Percentiles rank a stretch among this genome's conserved stretches.
phyloP scores from a whole-genome alignment of 108 stramenopile species.

The Cyclotella distinguenda region DNA sequence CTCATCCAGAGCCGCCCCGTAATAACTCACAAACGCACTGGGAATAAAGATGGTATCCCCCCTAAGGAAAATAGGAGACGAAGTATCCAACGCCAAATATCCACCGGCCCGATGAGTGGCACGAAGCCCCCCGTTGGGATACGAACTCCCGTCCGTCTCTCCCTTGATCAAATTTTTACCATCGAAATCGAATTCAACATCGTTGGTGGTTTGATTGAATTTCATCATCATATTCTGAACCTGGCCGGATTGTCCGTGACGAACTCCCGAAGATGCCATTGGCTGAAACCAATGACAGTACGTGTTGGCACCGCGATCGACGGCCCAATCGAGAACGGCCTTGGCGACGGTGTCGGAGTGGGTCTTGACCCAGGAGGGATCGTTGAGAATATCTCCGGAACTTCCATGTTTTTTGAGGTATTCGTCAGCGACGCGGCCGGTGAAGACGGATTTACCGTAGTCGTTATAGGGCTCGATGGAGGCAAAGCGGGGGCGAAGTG shows the following conservation, averaged over 20 bases:
- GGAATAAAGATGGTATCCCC: slow-evolving; percentile 96
- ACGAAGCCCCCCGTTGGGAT: slow-evolving; percentile 94
- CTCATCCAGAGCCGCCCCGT: slow-evolving; percentile 94
- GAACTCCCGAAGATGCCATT: slow-evolving; percentile 86
- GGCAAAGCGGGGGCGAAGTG: slow-evolving; percentile 49
- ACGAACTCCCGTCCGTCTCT: slow-evolving; percentile 94
- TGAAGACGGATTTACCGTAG: slow-evolving; percentile 86
- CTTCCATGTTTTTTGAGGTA: slow-evolving; percentile 90
- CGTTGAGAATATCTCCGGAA: slow-evolving; percentile 65
- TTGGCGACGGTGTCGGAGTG: slow-evolving; percentile 85
- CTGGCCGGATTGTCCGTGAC: slow-evolving; percentile 91
- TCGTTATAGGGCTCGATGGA: slow-evolving; percentile 82
- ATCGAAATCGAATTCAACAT: slow-evolving; percentile 89
- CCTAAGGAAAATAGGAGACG: slow-evolving; percentile 87
- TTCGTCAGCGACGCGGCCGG: slow-evolving; percentile 85
- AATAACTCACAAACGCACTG: slow-evolving; percentile 86
- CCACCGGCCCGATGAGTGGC: slow-evolving; percentile 92
- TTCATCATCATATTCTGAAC: slow-evolving; percentile 95
- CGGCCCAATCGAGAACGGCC: slow-evolving; percentile 91
- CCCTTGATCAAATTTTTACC: slow-evolving; percentile 91
- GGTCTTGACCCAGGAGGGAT: slow-evolving; percentile 78
- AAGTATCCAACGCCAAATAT: slow-evolving; percentile 89
- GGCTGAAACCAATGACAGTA: slow-evolving; percentile 98
- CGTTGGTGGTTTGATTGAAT: slow-evolving; percentile 74
- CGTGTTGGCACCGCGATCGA: slow-evolving; percentile 90